Base-by-base conservation (phyloP, 2,329 filamentous ascomycete genomes). In the Purpureocillium lavendulum region DNA sequence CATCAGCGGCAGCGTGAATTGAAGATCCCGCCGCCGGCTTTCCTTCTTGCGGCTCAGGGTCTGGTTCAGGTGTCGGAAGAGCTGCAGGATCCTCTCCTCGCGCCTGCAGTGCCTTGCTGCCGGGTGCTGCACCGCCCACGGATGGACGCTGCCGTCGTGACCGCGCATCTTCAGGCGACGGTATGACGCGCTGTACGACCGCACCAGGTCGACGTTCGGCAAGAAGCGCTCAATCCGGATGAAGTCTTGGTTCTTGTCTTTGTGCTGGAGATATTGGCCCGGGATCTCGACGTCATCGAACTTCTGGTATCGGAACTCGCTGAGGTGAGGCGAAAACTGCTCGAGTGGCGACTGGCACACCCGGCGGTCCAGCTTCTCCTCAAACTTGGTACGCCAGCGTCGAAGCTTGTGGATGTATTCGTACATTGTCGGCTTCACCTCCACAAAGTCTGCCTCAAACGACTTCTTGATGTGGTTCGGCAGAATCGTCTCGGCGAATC, bases 191-290 rank as follows among this genome's bases (percentile, higher is more conserved):
- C 88, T 88, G 51, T 94, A 87, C 9, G 84, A 87, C 40, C 92
- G 82, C 32, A 98, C 86, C 38, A 97, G 73, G 51, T 98, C 90
- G 15, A 99, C 88, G 48, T 92, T 86, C 9, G 94, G 89, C 52
- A 98, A 66, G 76, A 98, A 98, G 17, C 90, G 84, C 60, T 98
- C 94, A 49, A 98, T 97, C 34, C 89, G 84, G 49, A 98, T 83
- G 58, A 99, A 98, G 60, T 98, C 92, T 53, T 94, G 88, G 60
- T 98, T 98, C 75, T 97, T 98, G 55, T 99, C 94, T 61, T 92
- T 94, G 66, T 96, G 92, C 57, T 94, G 82, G 46, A 96, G 69
- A 60, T 99, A 99, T 59, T 99, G 92, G 1, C 92, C 92, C 3
- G 94, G 94, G 29, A 99, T 80, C 62, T 99, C 92, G 11, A 99